Evolutionary conservation across 1,284 basidiomycete species (phyloP).

Genomic region (Phaffia rhodozyma): DNA sequence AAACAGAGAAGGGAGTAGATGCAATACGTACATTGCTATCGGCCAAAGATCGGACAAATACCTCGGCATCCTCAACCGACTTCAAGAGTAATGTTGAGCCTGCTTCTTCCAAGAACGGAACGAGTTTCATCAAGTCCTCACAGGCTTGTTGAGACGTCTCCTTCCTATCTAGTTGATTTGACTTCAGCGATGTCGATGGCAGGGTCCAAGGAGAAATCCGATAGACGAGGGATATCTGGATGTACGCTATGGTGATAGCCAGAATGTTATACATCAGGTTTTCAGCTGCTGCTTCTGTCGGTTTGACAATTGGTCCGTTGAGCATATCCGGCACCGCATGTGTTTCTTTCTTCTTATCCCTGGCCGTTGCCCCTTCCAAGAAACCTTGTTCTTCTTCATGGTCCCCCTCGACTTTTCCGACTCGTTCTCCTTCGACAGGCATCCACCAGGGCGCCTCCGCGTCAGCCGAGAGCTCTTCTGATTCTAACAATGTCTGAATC

Average conservation of each 20-base stretch:
- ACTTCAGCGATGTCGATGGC: background rate
- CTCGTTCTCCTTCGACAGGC: no score
- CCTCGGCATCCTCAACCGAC: background rate
- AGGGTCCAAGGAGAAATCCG: background rate
- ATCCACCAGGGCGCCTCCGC: conserved; percentile 12
- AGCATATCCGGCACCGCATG: background rate
- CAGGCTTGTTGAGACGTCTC: background rate
- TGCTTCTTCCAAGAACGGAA: conserved; percentile 12
- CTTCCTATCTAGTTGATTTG: background rate
- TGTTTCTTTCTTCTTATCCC: background rate
- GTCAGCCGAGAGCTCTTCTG: conserved; percentile 3
- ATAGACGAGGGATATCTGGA: background rate
- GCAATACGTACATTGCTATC: background rate
- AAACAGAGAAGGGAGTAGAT: background rate
- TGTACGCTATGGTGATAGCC: background rate
- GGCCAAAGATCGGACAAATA: background rate
- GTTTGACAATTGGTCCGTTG: background rate
- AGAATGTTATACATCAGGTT: conserved; percentile 8
- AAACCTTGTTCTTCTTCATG: background rate
- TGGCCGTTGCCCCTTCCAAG: background rate
- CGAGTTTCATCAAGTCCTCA: conserved; percentile 6
- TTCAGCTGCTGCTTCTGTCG: conserved; percentile 4
- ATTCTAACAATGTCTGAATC: conserved; percentile 5
- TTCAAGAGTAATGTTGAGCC: conserved; percentile 2
- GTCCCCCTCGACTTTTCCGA: no score